Evolutionary conservation across 2,329 filamentous ascomycete species (phyloP).

Genomic region (Chaetomium olivaceum): DNA sequence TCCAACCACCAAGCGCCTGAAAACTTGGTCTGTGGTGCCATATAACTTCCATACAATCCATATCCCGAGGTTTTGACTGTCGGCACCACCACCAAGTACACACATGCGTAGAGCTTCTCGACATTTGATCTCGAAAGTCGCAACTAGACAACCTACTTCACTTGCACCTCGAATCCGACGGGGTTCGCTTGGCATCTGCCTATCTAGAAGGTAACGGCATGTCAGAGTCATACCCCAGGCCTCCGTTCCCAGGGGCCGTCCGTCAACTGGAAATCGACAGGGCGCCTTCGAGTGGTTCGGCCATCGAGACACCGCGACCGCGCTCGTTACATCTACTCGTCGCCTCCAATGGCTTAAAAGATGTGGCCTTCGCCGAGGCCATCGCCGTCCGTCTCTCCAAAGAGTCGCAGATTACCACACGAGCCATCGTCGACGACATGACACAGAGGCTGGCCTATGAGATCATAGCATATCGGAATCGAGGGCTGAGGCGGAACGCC

Average conservation of each 20-base stretch:
- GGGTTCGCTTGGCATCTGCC: not conserved
- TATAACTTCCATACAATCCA: not conserved
- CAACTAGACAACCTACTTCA: not conserved
- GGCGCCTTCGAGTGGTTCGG: constrained; percentile 34
- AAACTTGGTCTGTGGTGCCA: not conserved
- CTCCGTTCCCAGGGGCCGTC: not conserved
- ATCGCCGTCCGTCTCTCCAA: constrained; percentile 68
- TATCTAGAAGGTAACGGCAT: constrained; percentile 3
- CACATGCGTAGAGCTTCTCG: not conserved
- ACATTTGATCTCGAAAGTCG: not conserved
- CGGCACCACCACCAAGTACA: not conserved
- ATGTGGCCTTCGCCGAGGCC: constrained; percentile 65
- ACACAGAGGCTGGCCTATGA: constrained; percentile 64
- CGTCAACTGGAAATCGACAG: constrained; percentile 16
- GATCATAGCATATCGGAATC: constrained; percentile 61
- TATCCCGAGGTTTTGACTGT: not conserved
- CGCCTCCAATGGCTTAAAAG: constrained; percentile 64
- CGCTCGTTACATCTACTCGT: constrained; percentile 61
- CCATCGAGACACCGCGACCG: constrained; percentile 43
- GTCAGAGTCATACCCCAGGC: constrained; percentile 17
- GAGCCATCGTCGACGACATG: constrained; percentile 66
- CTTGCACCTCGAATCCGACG: not conserved
- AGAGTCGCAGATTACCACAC: constrained; percentile 60
- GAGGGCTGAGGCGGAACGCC: constrained; percentile 41
- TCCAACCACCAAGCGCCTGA: not conserved